Evolutionary conservation across 768 basidiomycete genomes (phyloP), one percentile per base, ranked within the genome.

Genomic region (Phaeotremella fagi): DNA sequence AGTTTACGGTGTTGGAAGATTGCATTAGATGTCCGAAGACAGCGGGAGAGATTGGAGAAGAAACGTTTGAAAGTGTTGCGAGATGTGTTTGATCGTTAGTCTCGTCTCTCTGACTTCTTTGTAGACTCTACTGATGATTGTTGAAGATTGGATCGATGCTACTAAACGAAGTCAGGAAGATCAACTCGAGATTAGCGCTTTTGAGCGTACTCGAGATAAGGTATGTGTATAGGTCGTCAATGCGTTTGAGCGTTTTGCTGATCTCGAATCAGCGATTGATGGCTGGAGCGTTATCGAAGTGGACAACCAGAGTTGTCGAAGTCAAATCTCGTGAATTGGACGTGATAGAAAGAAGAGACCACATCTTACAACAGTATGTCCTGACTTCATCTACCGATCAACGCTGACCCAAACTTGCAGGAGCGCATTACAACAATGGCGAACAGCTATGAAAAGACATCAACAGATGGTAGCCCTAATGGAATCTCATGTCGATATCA

Each of bases 311-410:
- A 14, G 61, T 71, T 24, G 50, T 71, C n/a, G 54, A 59, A 15
- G 33, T 68, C 42, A 67, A 71, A 47, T 57, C 64, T 24, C 59
- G 63, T 1, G 66, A 71, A 48, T 44, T 66, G 11, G 60, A 64
- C 28, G 59, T 54, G 11, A 45, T 50, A 7, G 63, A 59, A 41
- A 53, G 26, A 37, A 47, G 63, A 16, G 44, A 59, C 28, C 33
- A 26, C 6, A 35, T 37, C 2, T 18, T 56, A 7, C 36, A 55
- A 1, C 35, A 51, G 58, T 61, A 20, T 41, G 55, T 48, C 24
- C 4, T 43, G 9, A 11, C 11, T 11, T 23, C 9, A 42, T 2
- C 3, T 43, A n/a, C 41, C 22, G 24, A 27, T 31, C 35, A 14
- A 33, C 12, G 23, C 29, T 38, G 3, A 12, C 16, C 20, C 41